Base-by-base conservation (phyloP, 768 basidiomycete species). In the Glaciozyma antarctica region DNA sequence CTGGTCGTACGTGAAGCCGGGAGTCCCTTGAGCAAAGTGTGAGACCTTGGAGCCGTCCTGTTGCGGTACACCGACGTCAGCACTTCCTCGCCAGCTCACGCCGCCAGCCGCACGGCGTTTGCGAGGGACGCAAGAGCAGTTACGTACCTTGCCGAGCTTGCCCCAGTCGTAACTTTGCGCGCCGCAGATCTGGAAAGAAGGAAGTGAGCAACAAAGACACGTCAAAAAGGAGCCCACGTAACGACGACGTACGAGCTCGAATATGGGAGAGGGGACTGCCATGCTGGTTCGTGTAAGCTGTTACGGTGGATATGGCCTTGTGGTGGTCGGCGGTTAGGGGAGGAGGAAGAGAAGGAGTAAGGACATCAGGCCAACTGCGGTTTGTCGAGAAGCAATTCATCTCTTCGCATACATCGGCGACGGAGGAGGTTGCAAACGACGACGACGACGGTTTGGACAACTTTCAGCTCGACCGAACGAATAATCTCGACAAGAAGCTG, bases 121-220 rank as follows among this genome's bases (percentile, higher is more conserved):
- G 7, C 6, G 49, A 2, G 49, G n/a, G 7, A 51, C 10, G 26
- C 21, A 8, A 51, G 49, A 24, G 32, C 32, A n/a, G 47, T 21
- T 21, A n/a, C 47, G 47, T 8, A 79, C 79, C 17, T 77, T 78
- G 5, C 94, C 94, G 21, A 83, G 78, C 79, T 88, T 92, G 24
- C 94, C 94, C 94, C 94, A 99, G 75, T 92, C 90, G 75, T 98
- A 97, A 66, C 85, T 82, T 75, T 98, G 92, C 1, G 84, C 83
- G 10, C 90, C 93, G 3, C 90, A 71, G 38, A 68, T 62, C 70
- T 71, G 53, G 30, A 10, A 34, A 2, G 56, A 15, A 26, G 10
- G 16, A 2, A 30, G n/a, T 52, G 24, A 52, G 19, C 28, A 22
- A 16, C 43, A 26, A 15, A 43, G n/a, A 28, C 15, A 16, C 2